Evolutionary conservation across 2,329 filamentous ascomycete genomes (phyloP).

Genomic region (Escovopsis sp.): DNA sequence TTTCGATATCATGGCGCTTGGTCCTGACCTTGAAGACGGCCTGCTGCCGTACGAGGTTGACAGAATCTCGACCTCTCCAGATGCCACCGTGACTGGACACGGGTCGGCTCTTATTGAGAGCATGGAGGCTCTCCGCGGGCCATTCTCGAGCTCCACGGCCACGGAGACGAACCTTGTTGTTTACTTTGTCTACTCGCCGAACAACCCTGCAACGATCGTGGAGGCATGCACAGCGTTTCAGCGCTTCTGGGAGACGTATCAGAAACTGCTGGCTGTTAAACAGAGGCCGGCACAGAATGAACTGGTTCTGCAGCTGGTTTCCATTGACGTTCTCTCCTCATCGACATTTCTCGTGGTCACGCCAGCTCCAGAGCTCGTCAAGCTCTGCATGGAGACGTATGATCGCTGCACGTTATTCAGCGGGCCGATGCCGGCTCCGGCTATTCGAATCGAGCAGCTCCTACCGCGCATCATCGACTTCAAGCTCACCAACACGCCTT

Average conservation of each 20-base stretch:
- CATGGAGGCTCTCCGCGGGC: conserved; percentile 32
- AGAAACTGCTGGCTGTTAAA: conserved; percentile 27
- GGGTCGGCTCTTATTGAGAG: conserved; percentile 33
- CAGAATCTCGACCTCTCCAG: conserved; percentile 26
- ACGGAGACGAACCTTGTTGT: conserved; percentile 53
- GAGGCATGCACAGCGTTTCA: conserved; percentile 64
- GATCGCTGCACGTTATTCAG: conserved; percentile 52
- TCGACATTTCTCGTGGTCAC: conserved; percentile 48
- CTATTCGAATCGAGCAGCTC: conserved; percentile 56
- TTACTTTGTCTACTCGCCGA: conserved; percentile 59
- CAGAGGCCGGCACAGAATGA: conserved; percentile 39
- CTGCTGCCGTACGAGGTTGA: conserved; percentile 37
- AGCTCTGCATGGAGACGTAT: conserved; percentile 60
- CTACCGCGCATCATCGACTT: conserved; percentile 62
- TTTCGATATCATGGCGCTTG: conserved; percentile 38
- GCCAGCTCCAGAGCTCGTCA: conserved; percentile 41
- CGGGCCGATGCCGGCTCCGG: conserved; percentile 47
- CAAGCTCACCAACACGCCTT: conserved; percentile 51
- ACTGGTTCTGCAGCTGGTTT: conserved; percentile 63
- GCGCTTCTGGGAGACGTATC: conserved; percentile 48
- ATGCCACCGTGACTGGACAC: conserved; percentile 25
- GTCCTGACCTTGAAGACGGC: conserved; percentile 25
- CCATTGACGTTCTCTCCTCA: conserved; percentile 52
- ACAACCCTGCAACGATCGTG: conserved; percentile 44
- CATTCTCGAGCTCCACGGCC: conserved; percentile 26